Conservation (phyloP, 1,284 basidiomycete species). For the Pterulicium gracile region DNA sequence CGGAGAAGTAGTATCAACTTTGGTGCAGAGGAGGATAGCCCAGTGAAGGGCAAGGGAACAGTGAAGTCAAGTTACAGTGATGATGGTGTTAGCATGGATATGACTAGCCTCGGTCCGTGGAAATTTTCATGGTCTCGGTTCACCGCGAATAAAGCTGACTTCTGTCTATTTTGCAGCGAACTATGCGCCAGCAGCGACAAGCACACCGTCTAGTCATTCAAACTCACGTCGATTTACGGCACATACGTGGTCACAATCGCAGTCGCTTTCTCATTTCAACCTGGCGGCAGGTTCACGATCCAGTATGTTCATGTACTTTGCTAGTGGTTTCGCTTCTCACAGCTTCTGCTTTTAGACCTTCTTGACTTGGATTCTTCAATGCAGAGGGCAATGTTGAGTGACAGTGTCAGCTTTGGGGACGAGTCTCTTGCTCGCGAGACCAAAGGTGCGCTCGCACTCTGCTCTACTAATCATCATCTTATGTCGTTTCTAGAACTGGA, state of each 20-base stretch:
- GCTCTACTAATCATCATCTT: background rate
- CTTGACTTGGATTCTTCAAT: background rate
- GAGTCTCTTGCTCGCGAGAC: background rate
- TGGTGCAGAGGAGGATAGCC: background rate
- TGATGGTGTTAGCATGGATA: background rate
- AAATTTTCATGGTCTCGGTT: background rate
- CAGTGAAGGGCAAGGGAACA: background rate
- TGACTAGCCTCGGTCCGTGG: background rate
- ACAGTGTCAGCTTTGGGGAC: constrained; percentile 2
- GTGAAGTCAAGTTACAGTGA: background rate
- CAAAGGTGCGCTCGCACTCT: background rate
- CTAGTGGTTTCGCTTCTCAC: background rate
- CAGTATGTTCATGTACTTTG: background rate
- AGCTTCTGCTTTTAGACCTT: background rate
- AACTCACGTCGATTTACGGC: background rate
- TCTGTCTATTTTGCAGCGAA: background rate
- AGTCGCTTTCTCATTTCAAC: background rate
- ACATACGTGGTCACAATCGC: background rate
- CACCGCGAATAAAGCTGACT: background rate
- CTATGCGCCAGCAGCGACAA: background rate
- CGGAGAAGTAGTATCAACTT: constrained; percentile 1
- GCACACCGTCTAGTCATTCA: background rate
- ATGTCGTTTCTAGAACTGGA: background rate
- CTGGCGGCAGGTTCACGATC: background rate
- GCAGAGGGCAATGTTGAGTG: constrained; percentile 1